These are phyloP conservation scores for Eutypella sp. DNA, from an alignment of 2,329 filamentous ascomycete genomes.

Conservation along the genomic window DNA sequence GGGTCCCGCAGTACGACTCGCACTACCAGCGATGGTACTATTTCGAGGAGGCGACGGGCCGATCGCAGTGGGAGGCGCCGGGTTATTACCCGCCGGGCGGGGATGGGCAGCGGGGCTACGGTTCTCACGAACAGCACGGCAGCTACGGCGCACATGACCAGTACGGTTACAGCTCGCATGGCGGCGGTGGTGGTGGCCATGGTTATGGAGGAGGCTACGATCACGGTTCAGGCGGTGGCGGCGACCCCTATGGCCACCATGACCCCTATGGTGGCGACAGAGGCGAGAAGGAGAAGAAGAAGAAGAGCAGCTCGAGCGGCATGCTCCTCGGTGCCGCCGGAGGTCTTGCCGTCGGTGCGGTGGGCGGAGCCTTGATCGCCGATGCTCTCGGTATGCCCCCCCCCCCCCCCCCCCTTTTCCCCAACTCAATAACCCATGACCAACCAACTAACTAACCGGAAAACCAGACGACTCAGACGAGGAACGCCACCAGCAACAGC, in stretches of 20 bases:
- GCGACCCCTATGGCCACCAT: constrained; percentile 5
- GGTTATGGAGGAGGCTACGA: constrained; percentile 10
- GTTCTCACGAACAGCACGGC: constrained; percentile 10
- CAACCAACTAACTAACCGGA: constrained; percentile 8
- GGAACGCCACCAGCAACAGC: constrained; percentile 16
- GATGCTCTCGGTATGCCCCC: constrained; percentile 45
- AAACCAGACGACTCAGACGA: constrained; percentile 27
- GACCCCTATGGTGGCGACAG: constrained; percentile 5
- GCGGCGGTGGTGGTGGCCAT: constrained; percentile 5
- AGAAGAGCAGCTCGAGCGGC: constrained; percentile 41
- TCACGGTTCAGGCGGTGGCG: no score
- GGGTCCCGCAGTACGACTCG: constrained; percentile 60
- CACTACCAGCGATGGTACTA: constrained; percentile 60
- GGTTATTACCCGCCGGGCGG: constrained; percentile 24
- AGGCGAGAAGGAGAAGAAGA: constrained; percentile 30
- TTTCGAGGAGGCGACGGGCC: constrained; percentile 55
- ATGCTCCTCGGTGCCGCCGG: constrained; percentile 52
- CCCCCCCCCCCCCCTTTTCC: neutral
- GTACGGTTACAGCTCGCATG: constrained; percentile 5
- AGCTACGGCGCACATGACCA: constrained; percentile 11
- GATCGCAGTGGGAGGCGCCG: constrained; percentile 61
- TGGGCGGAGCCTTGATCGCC: constrained; percentile 53
- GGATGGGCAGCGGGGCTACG: constrained; percentile 13
- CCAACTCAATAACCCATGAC: neutral
- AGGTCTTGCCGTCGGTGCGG: constrained; percentile 50